These are phyloP conservation scores for Nitzschia sp. DNA, from an alignment of 108 stramenopile genomes.

Conservation along the genomic window DNA sequence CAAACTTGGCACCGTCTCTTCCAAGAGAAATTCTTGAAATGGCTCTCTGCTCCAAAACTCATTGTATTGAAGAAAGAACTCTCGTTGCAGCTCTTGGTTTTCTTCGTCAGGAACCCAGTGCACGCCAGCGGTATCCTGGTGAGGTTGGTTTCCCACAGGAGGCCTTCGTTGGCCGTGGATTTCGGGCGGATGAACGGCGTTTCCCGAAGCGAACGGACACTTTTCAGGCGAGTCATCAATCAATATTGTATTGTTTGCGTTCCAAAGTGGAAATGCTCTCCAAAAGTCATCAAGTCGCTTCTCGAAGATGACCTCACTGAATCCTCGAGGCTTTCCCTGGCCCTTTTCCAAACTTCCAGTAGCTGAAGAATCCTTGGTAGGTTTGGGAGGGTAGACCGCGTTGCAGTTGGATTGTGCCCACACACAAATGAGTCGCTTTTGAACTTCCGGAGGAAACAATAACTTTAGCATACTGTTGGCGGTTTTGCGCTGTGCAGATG, in stretches of 20 bases:
- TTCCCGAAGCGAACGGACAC: slow-evolving; percentile 43
- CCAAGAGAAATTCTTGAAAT: not conserved
- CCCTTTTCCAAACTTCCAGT: not conserved
- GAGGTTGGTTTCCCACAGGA: not conserved
- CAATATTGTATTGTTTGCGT: slow-evolving; percentile 67
- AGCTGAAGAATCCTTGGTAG: not conserved
- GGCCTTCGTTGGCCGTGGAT: slow-evolving; percentile 47
- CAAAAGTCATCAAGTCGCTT: slow-evolving; percentile 74
- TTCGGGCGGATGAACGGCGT: slow-evolving; percentile 75
- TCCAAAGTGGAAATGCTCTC: slow-evolving; percentile 70
- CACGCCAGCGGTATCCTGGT: not conserved
- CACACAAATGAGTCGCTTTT: slow-evolving; percentile 58
- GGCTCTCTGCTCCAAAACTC: slow-evolving; percentile 18
- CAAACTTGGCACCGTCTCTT: slow-evolving; percentile 4
- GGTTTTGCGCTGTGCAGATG: slow-evolving; percentile 70
- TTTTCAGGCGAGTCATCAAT: slow-evolving; percentile 85
- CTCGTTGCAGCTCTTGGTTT: slow-evolving; percentile 19
- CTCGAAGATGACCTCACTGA: slow-evolving; percentile 44
- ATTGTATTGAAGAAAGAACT: slow-evolving; percentile 28
- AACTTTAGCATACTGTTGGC: slow-evolving; percentile 46
- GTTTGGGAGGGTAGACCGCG: not conserved
- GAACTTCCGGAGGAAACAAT: slow-evolving; percentile 53
- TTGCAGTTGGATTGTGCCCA: slow-evolving; percentile 62
- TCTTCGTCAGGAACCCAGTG: slow-evolving; percentile 19
- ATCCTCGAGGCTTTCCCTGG: not conserved